Conservation (phyloP, 139 green algal species). For the Coccomyxa sp. region DNA sequence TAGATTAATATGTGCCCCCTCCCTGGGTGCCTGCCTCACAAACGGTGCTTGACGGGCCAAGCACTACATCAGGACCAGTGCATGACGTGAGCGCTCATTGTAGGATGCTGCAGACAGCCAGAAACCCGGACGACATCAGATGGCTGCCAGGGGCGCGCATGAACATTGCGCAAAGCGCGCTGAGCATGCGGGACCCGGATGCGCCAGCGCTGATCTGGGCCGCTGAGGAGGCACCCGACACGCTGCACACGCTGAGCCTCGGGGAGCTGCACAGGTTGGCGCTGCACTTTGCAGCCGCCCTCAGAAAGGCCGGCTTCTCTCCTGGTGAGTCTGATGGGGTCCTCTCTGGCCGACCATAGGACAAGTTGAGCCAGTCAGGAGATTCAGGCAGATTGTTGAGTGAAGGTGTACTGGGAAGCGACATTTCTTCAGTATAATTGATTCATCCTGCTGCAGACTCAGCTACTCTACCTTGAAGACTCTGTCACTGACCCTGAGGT, state of each 20-base stretch:
- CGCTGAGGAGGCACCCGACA: slow-evolving; percentile 37
- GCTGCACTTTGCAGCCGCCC: slow-evolving; percentile 33
- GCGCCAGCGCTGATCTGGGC: slow-evolving; percentile 71
- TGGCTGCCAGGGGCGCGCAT: slow-evolving; percentile 78
- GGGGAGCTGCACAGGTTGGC: slow-evolving; percentile 37
- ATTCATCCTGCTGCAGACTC: too few relatives aligned
- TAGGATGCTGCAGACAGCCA: slow-evolving; percentile 25
- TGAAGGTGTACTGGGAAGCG: too few relatives aligned
- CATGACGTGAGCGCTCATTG: neutral
- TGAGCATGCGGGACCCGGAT: slow-evolving; percentile 36
- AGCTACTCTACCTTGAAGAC: too few relatives aligned
- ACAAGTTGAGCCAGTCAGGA: too few relatives aligned
- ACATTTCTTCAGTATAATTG: too few relatives aligned
- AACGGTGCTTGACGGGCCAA: neutral
- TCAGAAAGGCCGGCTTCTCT: slow-evolving; percentile 26
- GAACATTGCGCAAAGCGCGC: slow-evolving; percentile 71
- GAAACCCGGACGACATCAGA: slow-evolving; percentile 34
- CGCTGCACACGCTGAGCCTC: slow-evolving; percentile 42
- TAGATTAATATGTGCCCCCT: neutral
- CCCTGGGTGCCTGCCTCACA: neutral
- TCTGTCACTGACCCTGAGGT: too few relatives aligned
- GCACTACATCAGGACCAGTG: neutral
- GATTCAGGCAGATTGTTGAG: too few relatives aligned
- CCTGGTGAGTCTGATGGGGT: too few relatives aligned
- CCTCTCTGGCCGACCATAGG: too few relatives aligned